Evolutionary conservation across 1,139 yeast genomes (phyloP), one percentile per base, ranked within the genome.

Genomic region (Geotrichum bryndzae): DNA sequence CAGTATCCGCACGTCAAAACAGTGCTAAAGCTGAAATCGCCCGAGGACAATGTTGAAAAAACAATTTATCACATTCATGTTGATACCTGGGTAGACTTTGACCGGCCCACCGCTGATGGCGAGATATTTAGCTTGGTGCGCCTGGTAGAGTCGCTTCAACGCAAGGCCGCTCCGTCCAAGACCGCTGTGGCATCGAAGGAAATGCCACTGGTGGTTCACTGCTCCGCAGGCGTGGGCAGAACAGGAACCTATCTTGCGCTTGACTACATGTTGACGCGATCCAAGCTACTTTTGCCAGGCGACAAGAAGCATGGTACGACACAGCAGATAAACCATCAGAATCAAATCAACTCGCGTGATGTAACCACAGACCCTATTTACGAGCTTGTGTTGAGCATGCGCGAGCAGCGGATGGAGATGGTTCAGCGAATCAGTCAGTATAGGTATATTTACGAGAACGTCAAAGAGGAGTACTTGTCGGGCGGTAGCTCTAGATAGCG

Each of bases 181-280:
- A n/a, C 48, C n/a, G 18, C 22, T 4, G 10, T 8, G 48, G 48
- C 23, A 10, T 41, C 48, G 10, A 41, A n/a, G 48, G 48, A 41
- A 18, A 56, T 79, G 41, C 83, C 84, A 2, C 66, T 80, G 29
- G 70, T 82, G 23, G 86, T 87, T 1, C 96, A 88, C 70, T 88
- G 96, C 68, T 87, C 94, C 1, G 96, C 96, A 0, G 96, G 96
- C 0, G 91, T 89, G 25, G 96, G 96, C 4, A 77, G 96, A 63
- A 84, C 95, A 0, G 96, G 96, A 1, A 88, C 95, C 0, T 88
- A 84, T 68, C 83, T 89, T 27, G 85, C 89, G 1, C 71, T 86
- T 58, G 92, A 88, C 70, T 82, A 84, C 66, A 73, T 84, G 46
- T 70, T 79, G 50, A 63, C 67, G 10, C 55, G 62, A 5, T 60